A percentile compares a stretch with the other conserved stretches of the same genome.
Evolutionary conservation across 257 asterid genomes (phyloP).

Genomic region (Nicotiana noctiflora): DNA sequence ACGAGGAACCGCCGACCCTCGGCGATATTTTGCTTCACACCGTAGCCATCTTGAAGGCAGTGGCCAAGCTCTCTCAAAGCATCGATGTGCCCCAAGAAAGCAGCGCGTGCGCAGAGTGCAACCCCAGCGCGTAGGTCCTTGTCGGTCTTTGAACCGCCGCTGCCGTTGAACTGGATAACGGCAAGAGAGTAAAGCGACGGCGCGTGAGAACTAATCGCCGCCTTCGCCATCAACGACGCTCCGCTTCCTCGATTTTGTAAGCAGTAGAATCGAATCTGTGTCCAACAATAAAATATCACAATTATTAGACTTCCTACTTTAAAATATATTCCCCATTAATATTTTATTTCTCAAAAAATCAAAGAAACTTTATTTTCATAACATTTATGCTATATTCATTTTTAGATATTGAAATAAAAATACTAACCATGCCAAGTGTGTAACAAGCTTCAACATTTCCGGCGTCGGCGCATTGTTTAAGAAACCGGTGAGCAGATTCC

Average conservation of each 20-base stretch:
- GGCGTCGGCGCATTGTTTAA: constrained; percentile 64
- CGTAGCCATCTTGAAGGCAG: constrained; percentile 91
- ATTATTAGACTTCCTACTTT: neutral
- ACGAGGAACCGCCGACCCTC: constrained; percentile 75
- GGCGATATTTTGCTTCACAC: constrained; percentile 66
- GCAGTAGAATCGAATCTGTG: constrained; percentile 84
- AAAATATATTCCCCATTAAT: neutral
- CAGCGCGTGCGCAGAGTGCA: constrained; percentile 82
- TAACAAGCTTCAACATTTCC: constrained; percentile 73
- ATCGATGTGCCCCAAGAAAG: constrained; percentile 75
- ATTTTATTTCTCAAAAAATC: too few relatives aligned
- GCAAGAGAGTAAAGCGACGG: constrained; percentile 83
- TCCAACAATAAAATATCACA: constrained; percentile 11
- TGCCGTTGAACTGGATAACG: constrained; percentile 82
- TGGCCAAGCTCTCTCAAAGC: constrained; percentile 98
- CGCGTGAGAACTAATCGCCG: constrained; percentile 79
- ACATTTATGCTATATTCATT: too few relatives aligned
- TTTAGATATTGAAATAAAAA: too few relatives aligned
- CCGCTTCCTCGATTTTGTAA: constrained; percentile 68
- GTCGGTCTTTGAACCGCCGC: constrained; percentile 80
- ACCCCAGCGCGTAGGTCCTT: constrained; percentile 83
- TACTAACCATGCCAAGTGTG: constrained; percentile 78
- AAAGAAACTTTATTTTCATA: too few relatives aligned
- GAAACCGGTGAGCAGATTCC: constrained; percentile 70
- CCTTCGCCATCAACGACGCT: constrained; percentile 86